Evolutionary conservation across 2,329 filamentous ascomycete genomes (phyloP).

Genomic region (Fusarium agapanthi): DNA sequence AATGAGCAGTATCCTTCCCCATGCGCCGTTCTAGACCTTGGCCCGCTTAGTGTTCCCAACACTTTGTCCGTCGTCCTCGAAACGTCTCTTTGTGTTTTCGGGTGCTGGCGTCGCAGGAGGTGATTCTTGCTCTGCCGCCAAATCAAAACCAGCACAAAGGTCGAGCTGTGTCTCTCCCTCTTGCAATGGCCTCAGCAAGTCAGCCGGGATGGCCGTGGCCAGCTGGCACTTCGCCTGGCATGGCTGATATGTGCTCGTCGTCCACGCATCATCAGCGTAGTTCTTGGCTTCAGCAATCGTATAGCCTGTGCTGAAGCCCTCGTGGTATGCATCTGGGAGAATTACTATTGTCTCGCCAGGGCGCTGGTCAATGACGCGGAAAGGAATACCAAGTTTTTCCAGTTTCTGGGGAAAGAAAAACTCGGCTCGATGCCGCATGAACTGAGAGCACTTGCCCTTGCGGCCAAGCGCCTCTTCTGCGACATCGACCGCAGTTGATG

Average conservation of each 20-base stretch:
- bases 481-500: constrained; percentile 47
- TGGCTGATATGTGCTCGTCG: constrained; percentile 47
- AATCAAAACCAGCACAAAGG: constrained; percentile 43
- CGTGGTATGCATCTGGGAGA: constrained; percentile 52
- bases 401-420: constrained; percentile 53
- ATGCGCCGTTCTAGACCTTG: constrained; percentile 28
- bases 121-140: constrained; percentile 10
- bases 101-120: constrained; percentile 15
- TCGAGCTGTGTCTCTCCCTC: constrained; percentile 48
- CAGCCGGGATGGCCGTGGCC: constrained; percentile 49
- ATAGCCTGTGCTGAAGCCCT: constrained; percentile 54
- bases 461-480: constrained; percentile 48
- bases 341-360: constrained; percentile 53
- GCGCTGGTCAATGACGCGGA: constrained; percentile 50
- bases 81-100: constrained; percentile 27
- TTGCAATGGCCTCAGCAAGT: constrained; percentile 44
- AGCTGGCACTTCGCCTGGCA: constrained; percentile 47
- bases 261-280: constrained; percentile 51
- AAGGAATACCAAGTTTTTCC: constrained; percentile 50
- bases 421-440: constrained; percentile 53
- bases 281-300: constrained; percentile 53
- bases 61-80: constrained; percentile 11
- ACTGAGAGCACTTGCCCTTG: constrained; percentile 49
- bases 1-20: not conserved
- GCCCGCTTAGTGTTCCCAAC: constrained; percentile 27